Base-by-base conservation (phyloP, 805 yeast species). In the Tetrapisispora iriomotensis region DNA sequence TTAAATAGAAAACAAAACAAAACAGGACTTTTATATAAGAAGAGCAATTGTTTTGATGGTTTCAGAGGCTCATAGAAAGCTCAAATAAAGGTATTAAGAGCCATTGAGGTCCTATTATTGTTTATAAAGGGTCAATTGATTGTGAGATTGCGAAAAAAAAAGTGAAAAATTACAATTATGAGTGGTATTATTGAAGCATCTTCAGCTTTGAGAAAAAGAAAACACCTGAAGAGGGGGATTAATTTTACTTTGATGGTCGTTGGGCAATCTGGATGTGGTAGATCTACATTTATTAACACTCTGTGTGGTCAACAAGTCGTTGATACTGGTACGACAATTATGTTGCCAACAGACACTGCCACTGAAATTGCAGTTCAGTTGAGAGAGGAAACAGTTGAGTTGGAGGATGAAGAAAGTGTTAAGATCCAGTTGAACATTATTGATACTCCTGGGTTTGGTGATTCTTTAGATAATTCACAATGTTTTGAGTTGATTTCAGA, bases 281-380 rank as follows among this genome's bases (percentile, higher is more conserved):
- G 95, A 58, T 82, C 95, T n/a, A 87, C 95, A 5, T 81, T 87
- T 53, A 84, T 88, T 58, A 87, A 88, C 65, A 82, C 94, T 27
- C 68, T 87, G 39, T 87, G 96, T 65, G 95, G 83, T 43, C 92
- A 87, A 47, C 78, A 82, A 49, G 87, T 87, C 28, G 90, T 82
- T 10, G 85, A 82, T 30, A 70, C 78, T 0, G 74, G 83, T 2
- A 72, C 79, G 23, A 77, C 86, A 1, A 66, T 72, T 12, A 59
- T 71, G 44, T 53, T 68, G 21, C 70, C 71, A 21, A 77, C 79
- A 27, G 85, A 79, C 47, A 56, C 54, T 3, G 56, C 66, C 7
- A 61, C 68, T 1, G 74, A 68, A 36, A 62, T 74, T 39, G 77
- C 72, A 19, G 65, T 82, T 52, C 78, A 77, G 37, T 61, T 83